These are phyloP conservation scores for Pseudogymnoascus sp. DNA, from an alignment of 2,329 filamentous ascomycete species.

Conservation along the genomic window DNA sequence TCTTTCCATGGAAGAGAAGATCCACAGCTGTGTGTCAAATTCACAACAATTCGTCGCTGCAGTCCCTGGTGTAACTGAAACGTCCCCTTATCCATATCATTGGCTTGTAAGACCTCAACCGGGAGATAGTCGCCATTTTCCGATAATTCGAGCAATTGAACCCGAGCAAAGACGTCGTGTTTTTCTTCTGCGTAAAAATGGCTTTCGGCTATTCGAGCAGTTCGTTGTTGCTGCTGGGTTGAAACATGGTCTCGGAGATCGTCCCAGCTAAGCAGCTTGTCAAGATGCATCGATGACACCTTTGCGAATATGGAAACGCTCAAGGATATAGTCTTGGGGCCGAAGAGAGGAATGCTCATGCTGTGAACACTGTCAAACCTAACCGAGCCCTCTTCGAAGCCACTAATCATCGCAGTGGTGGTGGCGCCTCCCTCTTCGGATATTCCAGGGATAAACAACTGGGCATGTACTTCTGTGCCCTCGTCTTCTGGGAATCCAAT, in stretches of 20 bases:
- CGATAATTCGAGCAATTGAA: constrained; percentile 85
- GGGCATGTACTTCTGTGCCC: constrained; percentile 89
- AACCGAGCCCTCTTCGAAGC: constrained; percentile 87
- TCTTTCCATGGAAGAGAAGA: constrained; percentile 85
- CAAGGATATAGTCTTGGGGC: constrained; percentile 63
- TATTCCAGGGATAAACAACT: constrained; percentile 89
- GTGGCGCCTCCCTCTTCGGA: constrained; percentile 87
- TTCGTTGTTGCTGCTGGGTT: constrained; percentile 44
- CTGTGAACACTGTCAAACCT: constrained; percentile 97
- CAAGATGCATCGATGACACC: constrained; percentile 86
- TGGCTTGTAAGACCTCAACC: constrained; percentile 84
- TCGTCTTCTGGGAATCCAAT: constrained; percentile 91
- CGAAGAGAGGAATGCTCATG: constrained; percentile 83
- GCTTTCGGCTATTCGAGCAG: constrained; percentile 70
- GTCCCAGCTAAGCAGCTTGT: constrained; percentile 97
- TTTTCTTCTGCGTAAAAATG: constrained; percentile 92
- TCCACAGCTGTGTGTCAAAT: constrained; percentile 83
- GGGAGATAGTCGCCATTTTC: constrained; percentile 87
- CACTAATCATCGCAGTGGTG: constrained; percentile 87
- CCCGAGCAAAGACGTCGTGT: constrained; percentile 80
- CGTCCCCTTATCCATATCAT: constrained; percentile 74
- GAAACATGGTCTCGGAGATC: constrained; percentile 80
- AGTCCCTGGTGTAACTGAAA: constrained; percentile 94
- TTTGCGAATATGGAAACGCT: constrained; percentile 87
- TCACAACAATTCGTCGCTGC: constrained; percentile 79